These are phyloP conservation scores for Coniochaeta hoffmannii DNA, from an alignment of 2,329 filamentous ascomycete genomes.

Conservation along the genomic window DNA sequence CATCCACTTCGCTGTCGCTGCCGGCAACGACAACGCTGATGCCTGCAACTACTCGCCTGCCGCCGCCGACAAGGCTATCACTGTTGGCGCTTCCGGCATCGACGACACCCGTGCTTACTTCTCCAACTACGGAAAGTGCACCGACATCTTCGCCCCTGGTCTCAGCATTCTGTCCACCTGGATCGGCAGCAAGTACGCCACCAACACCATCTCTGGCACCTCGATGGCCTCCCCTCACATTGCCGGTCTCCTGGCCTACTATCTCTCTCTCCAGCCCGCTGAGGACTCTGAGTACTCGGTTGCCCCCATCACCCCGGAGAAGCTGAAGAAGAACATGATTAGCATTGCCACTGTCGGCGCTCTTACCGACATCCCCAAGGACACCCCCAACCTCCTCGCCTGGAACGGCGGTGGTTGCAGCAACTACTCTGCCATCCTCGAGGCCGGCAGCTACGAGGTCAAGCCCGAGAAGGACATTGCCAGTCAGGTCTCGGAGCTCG, in stretches of 20 bases:
- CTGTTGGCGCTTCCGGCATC: slow-evolving; percentile 89
- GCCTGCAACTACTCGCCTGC: slow-evolving; percentile 99
- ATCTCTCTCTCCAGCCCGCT: slow-evolving; percentile 89
- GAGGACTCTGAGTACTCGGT: slow-evolving; percentile 87
- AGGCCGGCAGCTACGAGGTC: slow-evolving; percentile 62
- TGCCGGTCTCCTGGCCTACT: slow-evolving; percentile 92
- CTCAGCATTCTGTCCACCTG: slow-evolving; percentile 97
- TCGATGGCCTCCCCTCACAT: slow-evolving; percentile 99
- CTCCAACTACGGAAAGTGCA: slow-evolving; percentile 99
- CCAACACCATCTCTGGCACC: slow-evolving; percentile 98
- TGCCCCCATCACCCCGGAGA: slow-evolving; percentile 80
- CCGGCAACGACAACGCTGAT: slow-evolving; percentile 97
- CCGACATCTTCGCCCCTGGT: slow-evolving; percentile 97
- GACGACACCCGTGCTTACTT: slow-evolving; percentile 97
- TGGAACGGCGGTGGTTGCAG: slow-evolving; percentile 96
- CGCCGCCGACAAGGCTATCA: slow-evolving; percentile 83
- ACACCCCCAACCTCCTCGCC: slow-evolving; percentile 91
- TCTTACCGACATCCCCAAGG: slow-evolving; percentile 72
- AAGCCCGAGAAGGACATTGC: slow-evolving; percentile 36
- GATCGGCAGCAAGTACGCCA: slow-evolving; percentile 92
- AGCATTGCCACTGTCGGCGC: slow-evolving; percentile 70
- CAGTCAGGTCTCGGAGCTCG: slow-evolving; percentile 49
- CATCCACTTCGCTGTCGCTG: slow-evolving; percentile 95
- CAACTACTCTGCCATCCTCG: slow-evolving; percentile 82
- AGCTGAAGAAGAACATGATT: slow-evolving; percentile 87